Percentiles rank a stretch among this genome's conserved stretches.
phyloP scores from a whole-genome alignment of 805 yeast species.

The Pichia deserticola region DNA sequence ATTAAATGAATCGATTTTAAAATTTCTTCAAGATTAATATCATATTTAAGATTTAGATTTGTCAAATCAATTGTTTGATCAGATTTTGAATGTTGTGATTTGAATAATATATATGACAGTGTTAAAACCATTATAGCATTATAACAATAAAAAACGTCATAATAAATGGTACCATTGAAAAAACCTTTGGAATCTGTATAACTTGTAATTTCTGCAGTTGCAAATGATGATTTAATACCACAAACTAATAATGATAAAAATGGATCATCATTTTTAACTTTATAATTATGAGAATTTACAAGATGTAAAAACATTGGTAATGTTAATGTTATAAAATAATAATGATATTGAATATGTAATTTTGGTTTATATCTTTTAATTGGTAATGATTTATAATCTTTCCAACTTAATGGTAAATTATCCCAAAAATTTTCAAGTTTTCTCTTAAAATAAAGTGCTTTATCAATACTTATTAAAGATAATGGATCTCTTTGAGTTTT shows the following conservation, averaged over 20 bases:
- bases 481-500: conserved; percentile 32
- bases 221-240: conserved; percentile 35
- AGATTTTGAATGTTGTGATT: conserved; percentile 11
- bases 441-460: conserved; percentile 31
- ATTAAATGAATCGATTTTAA: conserved; percentile 29
- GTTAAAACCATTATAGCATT: conserved; percentile 36
- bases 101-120: conserved; percentile 32
- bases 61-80: conserved; percentile 23
- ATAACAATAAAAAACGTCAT: conserved; percentile 38
- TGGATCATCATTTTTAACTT: conserved; percentile 34
- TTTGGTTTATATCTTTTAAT: conserved; percentile 34
- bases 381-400: conserved; percentile 27
- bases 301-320: conserved; percentile 37
- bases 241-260: conserved; percentile 32
- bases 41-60: conserved; percentile 20
- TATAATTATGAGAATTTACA: conserved; percentile 29
- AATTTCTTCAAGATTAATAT: conserved; percentile 23
- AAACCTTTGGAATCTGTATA: conserved; percentile 31
- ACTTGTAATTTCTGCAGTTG: conserved; percentile 32
- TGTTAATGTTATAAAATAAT: conserved; percentile 34
- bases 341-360: conserved; percentile 34
- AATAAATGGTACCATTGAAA: conserved; percentile 38
- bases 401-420: conserved; percentile 28
- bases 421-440: conserved; percentile 30
- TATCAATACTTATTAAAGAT: conserved; percentile 33